A percentile compares a stretch with the other conserved stretches of the same genome.
These are phyloP conservation scores for Globisporangium parvum DNA, from an alignment of 352 stramenopile genomes.

Conservation along the genomic window DNA sequence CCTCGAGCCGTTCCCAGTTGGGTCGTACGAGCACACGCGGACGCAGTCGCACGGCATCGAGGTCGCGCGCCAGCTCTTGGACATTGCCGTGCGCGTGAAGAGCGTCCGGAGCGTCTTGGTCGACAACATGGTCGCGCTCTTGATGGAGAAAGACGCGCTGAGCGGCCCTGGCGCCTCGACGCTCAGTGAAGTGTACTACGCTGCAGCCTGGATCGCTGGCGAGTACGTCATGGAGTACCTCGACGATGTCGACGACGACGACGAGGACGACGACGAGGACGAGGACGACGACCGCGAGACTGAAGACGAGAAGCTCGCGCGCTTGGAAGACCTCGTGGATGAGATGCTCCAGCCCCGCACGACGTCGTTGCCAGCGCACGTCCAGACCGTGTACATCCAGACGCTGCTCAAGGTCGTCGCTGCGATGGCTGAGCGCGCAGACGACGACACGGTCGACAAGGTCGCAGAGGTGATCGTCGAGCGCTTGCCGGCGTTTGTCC, in stretches of 20 bases:
- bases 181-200: conserved; percentile 92
- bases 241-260: conserved; percentile 72
- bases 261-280: conserved; percentile 71
- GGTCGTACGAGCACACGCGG: conserved; percentile 20
- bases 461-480: conserved; percentile 82
- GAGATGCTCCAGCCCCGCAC: conserved; percentile 77
- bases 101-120: conserved; percentile 94
- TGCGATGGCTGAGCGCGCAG: conserved; percentile 62
- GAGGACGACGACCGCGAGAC: conserved; percentile 69
- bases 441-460: conserved; percentile 78
- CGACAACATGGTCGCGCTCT: conserved; percentile 90
- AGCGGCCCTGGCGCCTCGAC: conserved; percentile 70
- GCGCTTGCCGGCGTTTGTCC: conserved; percentile 82
- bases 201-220: conserved; percentile 96
- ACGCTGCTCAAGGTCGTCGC: conserved; percentile 87
- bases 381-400: conserved; percentile 95
- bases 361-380: conserved; percentile 76
- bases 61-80: conserved; percentile 93
- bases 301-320: conserved; percentile 81
- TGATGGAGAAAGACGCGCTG: conserved; percentile 86
- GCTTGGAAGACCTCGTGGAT: conserved; percentile 75
- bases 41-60: conserved; percentile 68
- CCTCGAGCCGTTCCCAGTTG: conserved; percentile 1
- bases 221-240: conserved; percentile 94
- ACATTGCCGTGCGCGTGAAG: conserved; percentile 96